These are phyloP conservation scores for Cystobasidium sp. DNA, from an alignment of 1,284 basidiomycete genomes.

Conservation along the genomic window DNA sequence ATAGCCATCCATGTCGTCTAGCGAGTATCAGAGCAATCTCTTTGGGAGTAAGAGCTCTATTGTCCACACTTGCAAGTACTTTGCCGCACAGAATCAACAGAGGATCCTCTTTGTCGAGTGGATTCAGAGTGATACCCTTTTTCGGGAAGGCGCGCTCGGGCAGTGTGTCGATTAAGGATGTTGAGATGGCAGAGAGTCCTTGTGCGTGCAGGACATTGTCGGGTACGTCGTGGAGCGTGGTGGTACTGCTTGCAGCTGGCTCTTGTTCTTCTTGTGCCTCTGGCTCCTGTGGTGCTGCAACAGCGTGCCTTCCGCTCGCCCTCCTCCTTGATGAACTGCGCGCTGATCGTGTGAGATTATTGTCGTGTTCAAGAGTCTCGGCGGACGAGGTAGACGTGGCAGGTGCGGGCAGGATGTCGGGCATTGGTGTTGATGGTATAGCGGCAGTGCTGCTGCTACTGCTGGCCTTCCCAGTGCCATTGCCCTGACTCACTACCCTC, in stretches of 20 bases:
- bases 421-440: not conserved
- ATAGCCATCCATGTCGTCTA: conserved; percentile 50
- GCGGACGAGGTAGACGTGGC: not conserved
- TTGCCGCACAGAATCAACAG: conserved; percentile 35
- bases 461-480: not conserved
- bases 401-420: not conserved
- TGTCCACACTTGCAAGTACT: conserved; percentile 43
- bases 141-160: conserved; percentile 34
- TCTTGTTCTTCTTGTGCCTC: not conserved
- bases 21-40: conserved; percentile 52
- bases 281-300: not conserved
- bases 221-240: not conserved
- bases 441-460: no score
- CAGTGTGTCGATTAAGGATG: conserved; percentile 19
- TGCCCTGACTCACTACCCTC: not conserved
- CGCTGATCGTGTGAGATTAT: not conserved
- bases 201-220: conserved; percentile 12
- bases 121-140: conserved; percentile 16
- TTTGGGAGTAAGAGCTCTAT: conserved; percentile 53
- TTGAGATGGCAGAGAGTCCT: conserved; percentile 14
- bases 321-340: conserved; percentile 7
- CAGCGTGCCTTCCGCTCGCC: not conserved
- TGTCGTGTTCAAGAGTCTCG: no score
- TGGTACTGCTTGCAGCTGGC: not conserved
- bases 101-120: conserved; percentile 27